phyloP scores from a whole-genome alignment of 2,329 filamentous ascomycete species.

The Cladosporium phlei region DNA sequence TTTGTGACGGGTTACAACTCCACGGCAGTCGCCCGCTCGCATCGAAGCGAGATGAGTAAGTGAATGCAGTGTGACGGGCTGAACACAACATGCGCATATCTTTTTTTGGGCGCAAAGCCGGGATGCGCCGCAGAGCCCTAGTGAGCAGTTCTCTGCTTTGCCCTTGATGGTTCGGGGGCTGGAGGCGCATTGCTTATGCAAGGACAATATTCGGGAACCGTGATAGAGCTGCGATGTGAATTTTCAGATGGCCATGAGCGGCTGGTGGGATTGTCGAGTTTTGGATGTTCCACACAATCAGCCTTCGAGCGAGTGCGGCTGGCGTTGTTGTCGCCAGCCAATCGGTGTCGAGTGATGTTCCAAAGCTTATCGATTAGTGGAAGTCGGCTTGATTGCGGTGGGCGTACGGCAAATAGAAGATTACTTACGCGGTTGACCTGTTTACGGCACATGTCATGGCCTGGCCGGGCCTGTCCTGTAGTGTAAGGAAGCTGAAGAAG shows the following conservation, averaged over 20 bases:
- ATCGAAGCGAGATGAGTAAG: slow-evolving; percentile 13
- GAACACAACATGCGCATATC: slow-evolving; percentile 1
- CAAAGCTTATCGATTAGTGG: slow-evolving; percentile 4
- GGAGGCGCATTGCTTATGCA: too few species aligned
- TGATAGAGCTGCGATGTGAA: too few species aligned
- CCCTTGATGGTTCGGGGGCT: too few species aligned
- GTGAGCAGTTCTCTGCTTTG: too few species aligned
- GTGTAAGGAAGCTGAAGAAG: slow-evolving; percentile 3
- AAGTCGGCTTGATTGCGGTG: slow-evolving; percentile 1
- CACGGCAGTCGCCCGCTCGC: slow-evolving; percentile 11
- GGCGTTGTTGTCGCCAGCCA: slow-evolving; percentile 2
- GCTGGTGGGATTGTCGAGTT: too few species aligned
- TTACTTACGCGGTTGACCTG: too few species aligned
- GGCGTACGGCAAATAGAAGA: too few species aligned
- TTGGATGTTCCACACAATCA: background rate
- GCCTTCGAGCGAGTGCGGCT: slow-evolving; percentile 5
- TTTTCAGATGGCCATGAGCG: background rate
- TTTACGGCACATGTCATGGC: too few species aligned
- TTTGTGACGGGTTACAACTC: slow-evolving; percentile 2
- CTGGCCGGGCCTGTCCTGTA: too few species aligned
- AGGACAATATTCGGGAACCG: too few species aligned
- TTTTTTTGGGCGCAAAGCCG: slow-evolving; percentile 3
- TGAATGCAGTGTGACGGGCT: slow-evolving; percentile 14
- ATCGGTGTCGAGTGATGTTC: slow-evolving; percentile 5
- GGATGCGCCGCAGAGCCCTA: slow-evolving; percentile 8